Evolutionary conservation across 2,329 filamentous ascomycete genomes (phyloP).

Genomic region (Oidium heveae): DNA sequence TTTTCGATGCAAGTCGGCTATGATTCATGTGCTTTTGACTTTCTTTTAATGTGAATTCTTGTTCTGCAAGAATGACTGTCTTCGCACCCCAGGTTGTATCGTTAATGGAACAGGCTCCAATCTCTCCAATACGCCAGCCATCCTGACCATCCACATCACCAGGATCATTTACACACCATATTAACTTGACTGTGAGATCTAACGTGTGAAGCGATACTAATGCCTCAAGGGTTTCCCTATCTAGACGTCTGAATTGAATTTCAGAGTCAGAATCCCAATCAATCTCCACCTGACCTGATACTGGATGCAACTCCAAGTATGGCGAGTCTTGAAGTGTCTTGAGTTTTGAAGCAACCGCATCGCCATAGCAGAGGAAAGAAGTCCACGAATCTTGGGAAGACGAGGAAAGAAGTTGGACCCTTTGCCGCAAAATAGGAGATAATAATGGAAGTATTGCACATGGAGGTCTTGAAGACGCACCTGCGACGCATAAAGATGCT

Average conservation of each 20-base stretch:
- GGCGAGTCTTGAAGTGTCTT: constrained; percentile 35
- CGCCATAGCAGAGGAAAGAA: constrained; percentile 41
- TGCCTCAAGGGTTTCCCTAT: constrained; percentile 50
- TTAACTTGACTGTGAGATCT: constrained; percentile 35
- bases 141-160: constrained; percentile 20
- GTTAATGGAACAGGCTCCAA: constrained; percentile 31
- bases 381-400: constrained; percentile 44
- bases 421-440: constrained; percentile 38
- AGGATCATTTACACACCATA: constrained; percentile 36
- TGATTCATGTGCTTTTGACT: neutral
- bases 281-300: constrained; percentile 56
- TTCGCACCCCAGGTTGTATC: constrained; percentile 23
- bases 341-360: constrained; percentile 27
- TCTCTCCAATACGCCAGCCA: constrained; percentile 50
- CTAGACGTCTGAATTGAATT: constrained; percentile 39
- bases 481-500: constrained; percentile 31
- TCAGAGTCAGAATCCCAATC: constrained; percentile 39
- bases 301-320: constrained; percentile 52
- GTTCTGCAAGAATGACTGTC: constrained; percentile 34
- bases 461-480: constrained; percentile 30
- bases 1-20: no score
- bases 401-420: constrained; percentile 37
- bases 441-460: constrained; percentile 31
- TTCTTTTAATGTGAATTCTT: neutral
- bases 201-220: constrained; percentile 36